These are phyloP conservation scores for Crithidia fasciculata DNA, from an alignment of 208 protist species.

Conservation along the genomic window DNA sequence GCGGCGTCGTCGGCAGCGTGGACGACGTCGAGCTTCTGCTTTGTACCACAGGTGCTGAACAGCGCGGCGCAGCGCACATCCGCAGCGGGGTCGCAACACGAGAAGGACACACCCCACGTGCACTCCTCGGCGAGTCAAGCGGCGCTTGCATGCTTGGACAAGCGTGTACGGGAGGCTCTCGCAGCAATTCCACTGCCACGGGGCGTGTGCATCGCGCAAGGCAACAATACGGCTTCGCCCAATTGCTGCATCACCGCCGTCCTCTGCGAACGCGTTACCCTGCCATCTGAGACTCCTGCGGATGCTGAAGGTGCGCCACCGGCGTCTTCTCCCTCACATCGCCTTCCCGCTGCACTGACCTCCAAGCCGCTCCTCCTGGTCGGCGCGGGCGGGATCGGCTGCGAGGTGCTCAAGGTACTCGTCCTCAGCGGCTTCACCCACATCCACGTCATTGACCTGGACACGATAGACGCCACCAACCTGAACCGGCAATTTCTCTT, in stretches of 20 bases:
- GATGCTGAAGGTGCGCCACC: neutral
- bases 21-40: slow-evolving; percentile 21
- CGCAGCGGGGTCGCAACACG: neutral
- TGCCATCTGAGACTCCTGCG: neutral
- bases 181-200: slow-evolving; percentile 22
- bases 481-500: slow-evolving; percentile 99
- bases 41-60: slow-evolving; percentile 9
- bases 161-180: neutral
- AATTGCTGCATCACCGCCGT: slow-evolving; percentile 9
- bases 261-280: slow-evolving; percentile 2
- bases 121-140: no score
- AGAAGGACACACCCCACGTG: neutral
- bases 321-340: neutral
- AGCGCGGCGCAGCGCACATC: no score
- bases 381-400: slow-evolving; percentile 99
- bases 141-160: neutral
- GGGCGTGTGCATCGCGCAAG: neutral
- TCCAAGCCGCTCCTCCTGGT: slow-evolving; percentile 92
- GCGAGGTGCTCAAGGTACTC: slow-evolving; percentile 99
- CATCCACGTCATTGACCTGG: slow-evolving; percentile 97
- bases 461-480: slow-evolving; percentile 99
- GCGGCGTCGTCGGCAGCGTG: neutral
- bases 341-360: slow-evolving; percentile 11
- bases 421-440: slow-evolving; percentile 94
- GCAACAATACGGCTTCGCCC: neutral